Base-by-base conservation (phyloP, 768 basidiomycete species). In the Kwoniella sp. region DNA sequence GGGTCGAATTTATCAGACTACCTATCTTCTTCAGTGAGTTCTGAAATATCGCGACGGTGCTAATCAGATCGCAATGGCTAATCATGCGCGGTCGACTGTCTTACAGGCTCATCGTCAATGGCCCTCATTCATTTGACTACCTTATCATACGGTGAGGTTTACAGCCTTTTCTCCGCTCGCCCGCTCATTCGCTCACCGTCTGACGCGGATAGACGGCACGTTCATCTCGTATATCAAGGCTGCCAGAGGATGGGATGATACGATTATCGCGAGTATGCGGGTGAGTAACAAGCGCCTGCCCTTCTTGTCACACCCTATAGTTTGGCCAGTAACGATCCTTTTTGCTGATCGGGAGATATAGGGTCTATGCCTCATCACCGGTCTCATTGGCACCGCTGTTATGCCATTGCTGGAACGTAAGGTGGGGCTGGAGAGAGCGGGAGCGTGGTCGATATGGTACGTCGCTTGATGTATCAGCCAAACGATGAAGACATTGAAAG, bases 151-250 rank as follows among this genome's bases (percentile, higher is more conserved):
- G 72, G 72, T 68, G 37, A 44, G 71, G 63, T 13, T 19, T 10
- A 19, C 17, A 1, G 17, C 17, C 7, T 44, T 15, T 9, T 50
- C 10, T 27, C 19, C 53, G 57, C 17, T 40, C 33, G 46, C n/a
- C 21, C 6, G 6, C 17, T 33, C 33, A 33, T 13, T n/a, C n/a
- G n/a, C 33, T 33, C 13, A 6, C 7, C 13, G 33, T 48, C 33
- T 51, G 15, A 50, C 9, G 21, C 9, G 7, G 1, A 0, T 37
- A 73, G 79, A 79, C 46, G 77, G 77, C 1, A 77, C 77, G 36
- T 77, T 80, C 64, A 73, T 80, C 33, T 71, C 76, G 12, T 80
- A 77, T 57, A 74, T 80, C 68, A 78, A 80, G 47, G 63, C 72
- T 0, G 77, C 74, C 33, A 53, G 71, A 40, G 63, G 64, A 2